These are phyloP conservation scores for Puccinia novopanici DNA, from an alignment of 1,284 basidiomycete species.

Conservation along the genomic window DNA sequence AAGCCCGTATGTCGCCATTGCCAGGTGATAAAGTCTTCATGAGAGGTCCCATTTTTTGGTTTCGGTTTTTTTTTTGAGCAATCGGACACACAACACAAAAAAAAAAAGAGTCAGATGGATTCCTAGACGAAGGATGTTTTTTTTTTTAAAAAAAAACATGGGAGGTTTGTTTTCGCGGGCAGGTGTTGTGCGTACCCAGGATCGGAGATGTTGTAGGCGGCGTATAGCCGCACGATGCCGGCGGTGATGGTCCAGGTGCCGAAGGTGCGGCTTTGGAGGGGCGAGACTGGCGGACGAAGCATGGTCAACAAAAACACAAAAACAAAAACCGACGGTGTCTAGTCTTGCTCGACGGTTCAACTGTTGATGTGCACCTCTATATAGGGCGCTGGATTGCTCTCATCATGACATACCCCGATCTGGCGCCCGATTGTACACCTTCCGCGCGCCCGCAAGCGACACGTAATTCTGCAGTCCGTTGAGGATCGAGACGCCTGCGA, in stretches of 20 bases:
- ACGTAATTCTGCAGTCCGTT: slow-evolving; percentile 80
- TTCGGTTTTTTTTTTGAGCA: slow-evolving; percentile 14
- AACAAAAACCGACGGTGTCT: background rate
- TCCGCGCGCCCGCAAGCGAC: slow-evolving; percentile 74
- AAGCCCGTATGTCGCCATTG: slow-evolving; percentile 81
- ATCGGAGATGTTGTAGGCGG: slow-evolving; percentile 80
- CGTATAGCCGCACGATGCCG: slow-evolving; percentile 75
- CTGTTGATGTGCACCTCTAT: too few species aligned
- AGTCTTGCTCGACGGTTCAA: too few species aligned
- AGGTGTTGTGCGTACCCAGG: slow-evolving; percentile 69
- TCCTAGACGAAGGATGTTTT: background rate
- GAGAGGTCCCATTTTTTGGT: background rate
- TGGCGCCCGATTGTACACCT: slow-evolving; percentile 68
- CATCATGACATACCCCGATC: slow-evolving; percentile 2
- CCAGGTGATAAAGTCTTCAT: slow-evolving; percentile 81
- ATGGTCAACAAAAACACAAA: background rate
- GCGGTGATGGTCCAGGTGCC: slow-evolving; percentile 83
- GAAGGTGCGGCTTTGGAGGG: slow-evolving; percentile 81
- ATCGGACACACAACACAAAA: background rate
- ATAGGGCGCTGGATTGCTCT: too few species aligned
- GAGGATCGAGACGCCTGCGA: slow-evolving; percentile 69
- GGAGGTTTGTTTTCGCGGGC: background rate
- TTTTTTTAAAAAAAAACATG: too few species aligned
- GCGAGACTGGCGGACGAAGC: slow-evolving; percentile 67
- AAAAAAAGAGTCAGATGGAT: slow-evolving; percentile 11